Evolutionary conservation across 352 stramenopile species (phyloP).

Genomic region (Pythium coloratum): DNA sequence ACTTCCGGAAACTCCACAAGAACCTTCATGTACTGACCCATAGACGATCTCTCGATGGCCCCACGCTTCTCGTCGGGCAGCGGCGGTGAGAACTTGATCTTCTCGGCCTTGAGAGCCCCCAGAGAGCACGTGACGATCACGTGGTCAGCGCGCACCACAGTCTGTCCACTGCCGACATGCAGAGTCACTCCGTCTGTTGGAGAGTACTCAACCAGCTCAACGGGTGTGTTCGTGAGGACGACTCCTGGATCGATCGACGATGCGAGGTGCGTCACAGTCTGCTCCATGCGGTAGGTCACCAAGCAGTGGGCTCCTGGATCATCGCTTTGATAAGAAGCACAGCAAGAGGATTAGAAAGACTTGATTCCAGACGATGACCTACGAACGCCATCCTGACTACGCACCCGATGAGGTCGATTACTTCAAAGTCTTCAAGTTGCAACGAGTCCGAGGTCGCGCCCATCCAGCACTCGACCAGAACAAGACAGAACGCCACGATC

Average conservation of each 20-base stretch:
- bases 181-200: constrained; percentile 36
- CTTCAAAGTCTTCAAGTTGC: constrained; percentile 58
- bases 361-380: neutral
- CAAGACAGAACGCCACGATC: constrained; percentile 42
- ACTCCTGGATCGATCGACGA: constrained; percentile 2
- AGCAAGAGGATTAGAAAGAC: neutral
- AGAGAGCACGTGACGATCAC: constrained; percentile 63
- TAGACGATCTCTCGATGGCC: constrained; percentile 50
- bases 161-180: constrained; percentile 26
- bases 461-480: constrained; percentile 62
- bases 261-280: constrained; percentile 41
- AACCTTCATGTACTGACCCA: constrained; percentile 82
- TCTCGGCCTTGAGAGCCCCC: constrained; percentile 45
- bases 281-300: constrained; percentile 49
- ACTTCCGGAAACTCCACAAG: constrained; percentile 59
- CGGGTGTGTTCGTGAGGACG: constrained; percentile 14
- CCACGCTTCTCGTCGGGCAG: constrained; percentile 42
- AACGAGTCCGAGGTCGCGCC: constrained; percentile 45
- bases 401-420: constrained; percentile 55
- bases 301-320: constrained; percentile 53
- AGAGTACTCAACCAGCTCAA: constrained; percentile 21
- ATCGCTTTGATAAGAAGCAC: constrained; percentile 30
- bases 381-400: neutral
- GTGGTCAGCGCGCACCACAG: constrained; percentile 34
- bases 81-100: constrained; percentile 48